Base-by-base conservation (phyloP, 257 asterid species). In the Ballota nigra region DNA sequence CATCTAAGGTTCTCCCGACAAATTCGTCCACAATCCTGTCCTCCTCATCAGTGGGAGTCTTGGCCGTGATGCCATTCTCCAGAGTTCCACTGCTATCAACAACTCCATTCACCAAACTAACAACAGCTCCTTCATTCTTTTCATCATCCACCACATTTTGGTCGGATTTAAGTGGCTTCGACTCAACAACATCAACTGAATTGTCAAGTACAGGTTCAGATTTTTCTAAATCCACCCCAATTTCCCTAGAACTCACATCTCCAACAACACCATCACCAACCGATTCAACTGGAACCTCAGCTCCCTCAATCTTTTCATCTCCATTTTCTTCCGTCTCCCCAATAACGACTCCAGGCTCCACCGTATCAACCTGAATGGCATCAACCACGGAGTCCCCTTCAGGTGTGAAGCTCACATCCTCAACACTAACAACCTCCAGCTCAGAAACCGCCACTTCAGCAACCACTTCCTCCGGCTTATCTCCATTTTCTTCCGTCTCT, bases 301-400 rank as follows among this genome's bases (percentile, higher is more conserved):
- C 75, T 63, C 68, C 86, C 65, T 75, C 75, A 22, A 74, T 70
- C 75, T 81, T 51, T 8, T 41, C 74, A 74, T 61, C 78, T 60
- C 75, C 73, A 43, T 73, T 64, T 66, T 79, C 80, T 61, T 74
- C 41, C 1, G 56, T 29, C 61, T 79, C 82, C 62, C 84, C 89
- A 26, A 85, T 84, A 71, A 81, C 84, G 72, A 86, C 84, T 57
- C 88, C 85, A 0, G 85, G 71, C 60, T 64, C 81, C 10, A 78
- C 77, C 52, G 72, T 69, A 69, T 79, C 83, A 76, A 77, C 85
- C 68, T 81, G 64, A 61, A 83, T 77, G 24, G 87, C 52, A 63
- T 83, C 84, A 59, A 81, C 85, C 66, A 86, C 70, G 20, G 85
- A 36, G 69, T 86, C 95, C 38, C 85, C 89, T 72, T 80, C 79